Conservation (phyloP, 495 filamentous ascomycete genomes). For the Talaromyces nanjingensis region DNA sequence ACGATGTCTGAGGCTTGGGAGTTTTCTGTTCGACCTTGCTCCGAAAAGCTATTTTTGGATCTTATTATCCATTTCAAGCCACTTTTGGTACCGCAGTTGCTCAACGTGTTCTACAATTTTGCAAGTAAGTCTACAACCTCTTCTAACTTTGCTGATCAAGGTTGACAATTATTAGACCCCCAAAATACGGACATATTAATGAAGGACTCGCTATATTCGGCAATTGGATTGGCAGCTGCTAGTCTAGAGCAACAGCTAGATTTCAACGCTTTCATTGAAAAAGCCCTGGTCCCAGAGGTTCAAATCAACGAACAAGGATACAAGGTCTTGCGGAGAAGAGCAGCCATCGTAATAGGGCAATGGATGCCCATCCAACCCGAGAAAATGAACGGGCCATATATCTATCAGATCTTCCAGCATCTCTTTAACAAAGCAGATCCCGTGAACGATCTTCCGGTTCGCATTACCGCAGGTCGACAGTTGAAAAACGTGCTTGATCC, state of each 20-base stretch:
- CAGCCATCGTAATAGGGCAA: constrained; percentile 79
- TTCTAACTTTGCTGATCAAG: constrained; percentile 9
- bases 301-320: constrained; percentile 69
- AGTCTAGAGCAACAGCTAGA: constrained; percentile 65
- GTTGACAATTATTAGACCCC: constrained; percentile 24
- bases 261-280: constrained; percentile 71
- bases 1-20: constrained; percentile 74
- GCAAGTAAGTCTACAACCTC: constrained; percentile 41
- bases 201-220: constrained; percentile 91
- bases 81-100: constrained; percentile 63
- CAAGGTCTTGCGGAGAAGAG: constrained; percentile 80
- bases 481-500: constrained; percentile 73
- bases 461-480: constrained; percentile 81
- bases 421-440: constrained; percentile 70
- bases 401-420: constrained; percentile 86
- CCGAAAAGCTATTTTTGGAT: constrained; percentile 90
- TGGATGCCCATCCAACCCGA: constrained; percentile 76
- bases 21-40: constrained; percentile 81
- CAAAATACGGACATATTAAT: constrained; percentile 64
- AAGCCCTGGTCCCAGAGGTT: constrained; percentile 69
- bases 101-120: constrained; percentile 70
- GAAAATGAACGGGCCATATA: constrained; percentile 54
- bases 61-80: constrained; percentile 80
- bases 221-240: constrained; percentile 77
- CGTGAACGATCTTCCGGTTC: constrained; percentile 85